These are phyloP conservation scores for Emericellopsis terricola DNA, from an alignment of 495 filamentous ascomycete genomes.

Conservation along the genomic window DNA sequence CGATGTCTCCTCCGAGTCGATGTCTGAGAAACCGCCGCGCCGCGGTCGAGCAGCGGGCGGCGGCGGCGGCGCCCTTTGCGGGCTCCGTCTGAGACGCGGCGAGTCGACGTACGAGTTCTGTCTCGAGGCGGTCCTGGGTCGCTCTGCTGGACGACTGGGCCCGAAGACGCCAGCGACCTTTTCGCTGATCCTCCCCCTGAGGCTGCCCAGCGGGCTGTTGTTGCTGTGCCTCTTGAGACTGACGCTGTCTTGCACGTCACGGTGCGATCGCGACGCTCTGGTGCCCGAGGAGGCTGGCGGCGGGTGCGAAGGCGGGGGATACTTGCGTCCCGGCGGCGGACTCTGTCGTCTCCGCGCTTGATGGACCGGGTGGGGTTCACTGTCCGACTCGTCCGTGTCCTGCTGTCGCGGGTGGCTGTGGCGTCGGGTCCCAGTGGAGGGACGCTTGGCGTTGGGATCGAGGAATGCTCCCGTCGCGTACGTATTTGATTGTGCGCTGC, in stretches of 20 bases:
- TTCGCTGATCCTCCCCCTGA: constrained; percentile 9
- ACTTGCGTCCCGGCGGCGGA: constrained; percentile 11
- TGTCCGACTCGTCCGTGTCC: constrained; percentile 2
- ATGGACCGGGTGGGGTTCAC: constrained; percentile 3
- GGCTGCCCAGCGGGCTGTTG: constrained; percentile 2
- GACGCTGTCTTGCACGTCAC: constrained; percentile 10
- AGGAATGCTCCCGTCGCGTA: too few relatives aligned
- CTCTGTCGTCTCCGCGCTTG: constrained; percentile 1
- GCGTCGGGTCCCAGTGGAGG: constrained; percentile 7
- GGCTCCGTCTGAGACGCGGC: constrained; percentile 1
- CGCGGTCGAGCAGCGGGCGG: constrained; percentile 5
- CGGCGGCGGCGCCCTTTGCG: constrained; percentile 2
- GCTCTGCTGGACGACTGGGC: constrained; percentile 5
- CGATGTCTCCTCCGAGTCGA: constrained; percentile 6
- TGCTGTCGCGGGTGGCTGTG: constrained; percentile 13
- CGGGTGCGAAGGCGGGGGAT: constrained; percentile 5
- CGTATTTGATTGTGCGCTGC: too few relatives aligned
- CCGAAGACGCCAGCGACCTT: constrained; percentile 10
- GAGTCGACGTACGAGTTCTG: constrained; percentile 2
- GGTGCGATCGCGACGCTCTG: constrained; percentile 2
- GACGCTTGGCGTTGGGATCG: constrained; percentile 9
- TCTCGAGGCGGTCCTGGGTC: constrained; percentile 11
- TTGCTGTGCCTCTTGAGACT: constrained; percentile 10
- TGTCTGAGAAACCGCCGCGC: constrained; percentile 8
- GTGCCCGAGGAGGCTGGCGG: background rate